phyloP scores from a whole-genome alignment of 2,329 filamentous ascomycete genomes.

The Rhinocladiella similis region DNA sequence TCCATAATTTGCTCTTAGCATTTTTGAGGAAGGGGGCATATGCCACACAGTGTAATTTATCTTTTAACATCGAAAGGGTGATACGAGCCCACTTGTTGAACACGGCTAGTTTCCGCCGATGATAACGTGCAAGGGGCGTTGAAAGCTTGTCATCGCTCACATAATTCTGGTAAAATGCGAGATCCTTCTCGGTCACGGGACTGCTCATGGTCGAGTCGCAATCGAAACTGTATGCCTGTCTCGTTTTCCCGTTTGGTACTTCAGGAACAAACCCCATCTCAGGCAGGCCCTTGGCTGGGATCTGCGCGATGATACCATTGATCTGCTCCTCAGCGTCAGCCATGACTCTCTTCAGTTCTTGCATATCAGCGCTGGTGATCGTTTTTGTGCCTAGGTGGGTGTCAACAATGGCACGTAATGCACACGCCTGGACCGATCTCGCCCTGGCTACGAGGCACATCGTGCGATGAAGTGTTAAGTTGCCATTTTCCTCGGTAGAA shows the following conservation, averaged over 20 bases:
- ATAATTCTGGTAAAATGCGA: slow-evolving; percentile 16
- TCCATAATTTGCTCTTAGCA: slow-evolving; percentile 49
- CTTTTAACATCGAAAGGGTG: slow-evolving; percentile 44
- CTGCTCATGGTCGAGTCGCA: slow-evolving; percentile 19
- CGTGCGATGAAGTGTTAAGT: slow-evolving; percentile 44
- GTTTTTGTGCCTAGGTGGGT: slow-evolving; percentile 48
- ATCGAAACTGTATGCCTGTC: slow-evolving; percentile 12
- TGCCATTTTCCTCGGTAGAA: slow-evolving; percentile 40
- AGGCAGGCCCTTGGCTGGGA: slow-evolving; percentile 36
- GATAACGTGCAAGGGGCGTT: slow-evolving; percentile 40
- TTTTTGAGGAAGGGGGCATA: slow-evolving; percentile 52
- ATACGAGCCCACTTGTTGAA: slow-evolving; percentile 51
- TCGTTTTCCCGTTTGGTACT: neutral
- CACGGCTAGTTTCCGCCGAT: slow-evolving; percentile 41
- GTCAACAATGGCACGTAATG: slow-evolving; percentile 44
- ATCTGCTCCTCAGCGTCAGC: slow-evolving; percentile 43
- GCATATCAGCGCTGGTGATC: slow-evolving; percentile 45
- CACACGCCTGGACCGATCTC: slow-evolving; percentile 46
- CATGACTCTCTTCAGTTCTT: slow-evolving; percentile 44
- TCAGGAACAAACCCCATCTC: slow-evolving; percentile 30
- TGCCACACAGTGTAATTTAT: slow-evolving; percentile 46
- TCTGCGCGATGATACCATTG: slow-evolving; percentile 44
- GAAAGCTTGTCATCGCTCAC: slow-evolving; percentile 7
- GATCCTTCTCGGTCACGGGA: slow-evolving; percentile 25
- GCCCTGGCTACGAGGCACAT: slow-evolving; percentile 44